These are phyloP conservation scores for Aspergillus pseudotamarii DNA, from an alignment of 2,329 filamentous ascomycete genomes.

Conservation along the genomic window DNA sequence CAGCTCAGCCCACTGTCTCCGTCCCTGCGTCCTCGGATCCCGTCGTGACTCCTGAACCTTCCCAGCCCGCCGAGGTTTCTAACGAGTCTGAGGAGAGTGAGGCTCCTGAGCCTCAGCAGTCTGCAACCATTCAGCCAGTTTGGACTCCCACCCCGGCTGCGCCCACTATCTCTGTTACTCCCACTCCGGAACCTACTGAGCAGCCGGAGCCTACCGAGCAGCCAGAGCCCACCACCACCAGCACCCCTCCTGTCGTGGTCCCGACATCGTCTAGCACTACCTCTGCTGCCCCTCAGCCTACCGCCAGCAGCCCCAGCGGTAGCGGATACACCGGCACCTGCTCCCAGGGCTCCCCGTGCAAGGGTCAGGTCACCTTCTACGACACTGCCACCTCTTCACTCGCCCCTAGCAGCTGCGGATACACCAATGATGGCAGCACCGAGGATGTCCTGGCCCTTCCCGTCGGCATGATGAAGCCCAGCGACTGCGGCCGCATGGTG, in stretches of 20 bases:
- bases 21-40: conserved; percentile 17
- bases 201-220: neutral
- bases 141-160: neutral
- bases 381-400: conserved; percentile 63
- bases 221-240: neutral
- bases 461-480: conserved; percentile 66
- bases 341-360: conserved; percentile 31
- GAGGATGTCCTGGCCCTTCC: conserved; percentile 72
- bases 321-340: conserved; percentile 28
- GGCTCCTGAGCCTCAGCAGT: neutral
- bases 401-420: conserved; percentile 59
- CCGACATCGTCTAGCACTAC: neutral
- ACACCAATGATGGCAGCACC: conserved; percentile 57
- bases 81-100: conserved; percentile 10
- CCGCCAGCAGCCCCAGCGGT: conserved; percentile 18
- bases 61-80: conserved; percentile 16
- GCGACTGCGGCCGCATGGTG: conserved; percentile 70
- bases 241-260: neutral
- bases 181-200: conserved; percentile 4
- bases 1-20: conserved; percentile 23
- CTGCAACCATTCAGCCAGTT: neutral
- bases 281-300: neutral
- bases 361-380: conserved; percentile 76
- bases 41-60: conserved; percentile 16
- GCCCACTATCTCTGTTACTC: conserved; percentile 5